Evolutionary conservation across 2,329 filamentous ascomycete species (phyloP), one percentile per base, ranked within the genome.

Genomic region (Aspergillus sp.): DNA sequence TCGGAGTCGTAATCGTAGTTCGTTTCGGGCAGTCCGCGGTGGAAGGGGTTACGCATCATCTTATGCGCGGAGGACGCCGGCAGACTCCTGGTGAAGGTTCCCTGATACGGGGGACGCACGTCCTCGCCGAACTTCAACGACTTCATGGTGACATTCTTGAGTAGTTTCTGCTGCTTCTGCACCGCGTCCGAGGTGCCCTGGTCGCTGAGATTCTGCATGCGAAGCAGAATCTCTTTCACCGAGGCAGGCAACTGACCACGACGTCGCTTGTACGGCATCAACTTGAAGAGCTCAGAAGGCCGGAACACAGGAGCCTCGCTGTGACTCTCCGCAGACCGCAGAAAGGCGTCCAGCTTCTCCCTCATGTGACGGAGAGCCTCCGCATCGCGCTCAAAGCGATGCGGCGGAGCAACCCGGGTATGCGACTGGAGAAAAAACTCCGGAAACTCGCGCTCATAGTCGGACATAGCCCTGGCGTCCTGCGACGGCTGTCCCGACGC

Each of bases 381-480:
- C 1, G 79, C 67, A 58, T 89, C 85, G 67, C 86, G 78, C 36
- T 78, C 69, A 23, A 83, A 83, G 2, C 76, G 77, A 45, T 78
- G 74, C 1, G 62, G 60, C 0, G 80, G 78, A 0, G 91, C 91
- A 49, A 97, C 61, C n/a, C 74, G 82, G 1, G 90, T 88, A 63
- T 90, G 81, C 2, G 85, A 79, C 53, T 90, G 88, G 43, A 94
- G 66, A 57, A 88, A 92, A 69, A 97, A 97, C 0, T 89, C 86
- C 29, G 91, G 81, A 64, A 97, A 97, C 32, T 80, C 76, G 59
- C 84, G 85, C 16, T 88, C 76, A 60, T 90, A 92, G 42, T 83
- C 79, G 0, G 81, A 79, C 20, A 72, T 62, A 3, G 64, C 47
- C 49, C 65, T 57, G 6, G 58, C 25, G 20, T 67, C 62, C 36